A percentile compares a stretch with the other conserved stretches of the same genome.
These are phyloP conservation scores for Crucihimalaya himalaica DNA, from an alignment of 345 rosid genomes.

Conservation along the genomic window DNA sequence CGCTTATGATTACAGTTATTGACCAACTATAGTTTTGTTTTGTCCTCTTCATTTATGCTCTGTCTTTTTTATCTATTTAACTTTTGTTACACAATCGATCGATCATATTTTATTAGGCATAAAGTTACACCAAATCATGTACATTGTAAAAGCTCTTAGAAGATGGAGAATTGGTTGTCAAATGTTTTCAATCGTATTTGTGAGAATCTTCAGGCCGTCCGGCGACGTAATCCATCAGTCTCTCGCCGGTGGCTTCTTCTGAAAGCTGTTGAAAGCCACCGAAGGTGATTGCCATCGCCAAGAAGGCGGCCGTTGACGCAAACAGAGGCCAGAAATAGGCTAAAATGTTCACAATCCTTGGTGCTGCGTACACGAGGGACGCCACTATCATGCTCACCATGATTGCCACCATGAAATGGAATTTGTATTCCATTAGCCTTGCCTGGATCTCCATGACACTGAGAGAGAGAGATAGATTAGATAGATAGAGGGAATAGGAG, in stretches of 20 bases:
- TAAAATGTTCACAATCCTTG: slow-evolving; percentile 56
- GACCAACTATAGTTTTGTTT: slow-evolving; percentile 16
- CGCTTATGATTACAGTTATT: slow-evolving; percentile 54
- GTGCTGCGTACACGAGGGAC: slow-evolving; percentile 53
- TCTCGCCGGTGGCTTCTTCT: slow-evolving; percentile 52
- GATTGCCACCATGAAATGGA: slow-evolving; percentile 48
- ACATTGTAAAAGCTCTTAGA: slow-evolving; percentile 9
- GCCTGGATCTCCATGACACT: slow-evolving; percentile 50
- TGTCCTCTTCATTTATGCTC: slow-evolving; percentile 3
- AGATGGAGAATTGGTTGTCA: background rate
- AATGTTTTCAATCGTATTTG: slow-evolving; percentile 15
- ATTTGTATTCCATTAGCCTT: slow-evolving; percentile 57
- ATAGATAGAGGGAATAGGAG: background rate
- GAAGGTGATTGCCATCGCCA: slow-evolving; percentile 52
- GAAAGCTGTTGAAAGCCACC: slow-evolving; percentile 63
- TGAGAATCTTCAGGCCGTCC: slow-evolving; percentile 44
- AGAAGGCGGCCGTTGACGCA: slow-evolving; percentile 75
- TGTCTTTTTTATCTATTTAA: background rate
- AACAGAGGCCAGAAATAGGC: slow-evolving; percentile 87
- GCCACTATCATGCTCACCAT: slow-evolving; percentile 39
- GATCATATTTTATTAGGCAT: slow-evolving; percentile 20
- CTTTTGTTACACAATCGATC: slow-evolving; percentile 6
- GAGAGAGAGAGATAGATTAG: background rate
- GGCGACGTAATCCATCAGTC: slow-evolving; percentile 68
- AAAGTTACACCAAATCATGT: slow-evolving; percentile 21